phyloP scores from a whole-genome alignment of 208 protist species.

The Acanthamoeba royreba region DNA sequence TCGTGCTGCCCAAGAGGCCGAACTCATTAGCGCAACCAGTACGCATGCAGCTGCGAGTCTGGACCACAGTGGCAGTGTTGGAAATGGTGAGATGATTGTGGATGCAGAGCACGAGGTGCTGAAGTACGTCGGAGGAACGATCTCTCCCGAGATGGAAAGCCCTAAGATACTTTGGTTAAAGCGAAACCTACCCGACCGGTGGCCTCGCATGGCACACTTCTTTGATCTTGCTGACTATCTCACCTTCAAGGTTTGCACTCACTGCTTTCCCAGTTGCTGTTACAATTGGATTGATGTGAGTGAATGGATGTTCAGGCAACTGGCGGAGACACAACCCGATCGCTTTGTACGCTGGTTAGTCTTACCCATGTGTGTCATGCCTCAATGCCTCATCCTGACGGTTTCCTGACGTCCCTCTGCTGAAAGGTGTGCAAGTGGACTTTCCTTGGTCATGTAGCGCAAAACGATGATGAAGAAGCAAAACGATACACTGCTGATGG shows the following conservation, averaged over 20 bases:
- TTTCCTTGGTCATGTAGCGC: neutral
- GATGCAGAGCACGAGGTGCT: neutral
- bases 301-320: neutral
- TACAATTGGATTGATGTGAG: neutral
- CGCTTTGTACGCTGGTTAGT: neutral
- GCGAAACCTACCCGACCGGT: neutral
- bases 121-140: neutral
- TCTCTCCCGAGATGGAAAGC: neutral
- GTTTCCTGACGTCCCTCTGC: neutral
- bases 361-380: neutral
- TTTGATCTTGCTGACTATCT: constrained; percentile 21
- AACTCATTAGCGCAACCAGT: neutral
- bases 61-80: neutral
- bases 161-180: constrained; percentile 13
- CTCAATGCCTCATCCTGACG: neutral
- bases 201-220: neutral
- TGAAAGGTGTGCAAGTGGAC: neutral
- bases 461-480: neutral
- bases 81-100: neutral
- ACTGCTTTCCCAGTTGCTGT: neutral
- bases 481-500: neutral
- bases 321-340: neutral
- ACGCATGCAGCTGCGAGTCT: neutral
- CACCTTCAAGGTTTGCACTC: neutral
- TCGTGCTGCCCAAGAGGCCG: neutral